These are phyloP conservation scores for Trametes gibbosa DNA, from an alignment of 768 basidiomycete genomes.

Conservation along the genomic window DNA sequence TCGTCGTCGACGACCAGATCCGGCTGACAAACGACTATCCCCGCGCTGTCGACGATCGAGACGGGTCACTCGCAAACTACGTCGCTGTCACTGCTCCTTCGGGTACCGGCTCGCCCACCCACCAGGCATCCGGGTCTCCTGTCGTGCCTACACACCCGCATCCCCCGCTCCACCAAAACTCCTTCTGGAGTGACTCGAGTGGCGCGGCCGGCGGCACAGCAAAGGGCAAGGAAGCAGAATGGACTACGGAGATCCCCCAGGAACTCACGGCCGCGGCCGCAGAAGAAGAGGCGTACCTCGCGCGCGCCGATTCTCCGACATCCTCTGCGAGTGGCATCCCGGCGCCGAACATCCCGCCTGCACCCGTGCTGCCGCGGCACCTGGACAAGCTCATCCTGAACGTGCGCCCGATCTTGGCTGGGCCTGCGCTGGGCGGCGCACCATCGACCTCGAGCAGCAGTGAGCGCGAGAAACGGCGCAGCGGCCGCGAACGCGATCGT, in stretches of 20 bases:
- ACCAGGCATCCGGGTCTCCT: conserved; percentile 31
- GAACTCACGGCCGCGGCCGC: conserved; percentile 77
- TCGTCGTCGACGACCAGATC: conserved; percentile 91
- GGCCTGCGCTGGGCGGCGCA: conserved; percentile 19
- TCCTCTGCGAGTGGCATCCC: conserved; percentile 40
- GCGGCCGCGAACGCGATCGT: conserved; percentile 13
- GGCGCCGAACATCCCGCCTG: conserved; percentile 80
- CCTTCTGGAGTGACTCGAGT: conserved; percentile 43
- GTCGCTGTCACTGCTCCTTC: conserved; percentile 58
- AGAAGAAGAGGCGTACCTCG: conserved; percentile 79
- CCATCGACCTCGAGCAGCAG: conserved; percentile 1
- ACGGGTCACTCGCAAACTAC: conserved; percentile 93
- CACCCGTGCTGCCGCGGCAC: conserved; percentile 85
- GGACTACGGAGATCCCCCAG: conserved; percentile 79
- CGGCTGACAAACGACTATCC: conserved; percentile 76
- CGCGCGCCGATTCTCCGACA: conserved; percentile 31
- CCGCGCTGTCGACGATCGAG: conserved; percentile 82
- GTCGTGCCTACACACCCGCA: conserved; percentile 17
- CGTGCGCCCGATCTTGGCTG: conserved; percentile 33
- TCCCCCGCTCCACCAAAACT: conserved; percentile 31
- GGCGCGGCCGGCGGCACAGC: conserved; percentile 8
- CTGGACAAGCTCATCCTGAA: conserved; percentile 95
- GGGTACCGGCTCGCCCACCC: conserved; percentile 31
- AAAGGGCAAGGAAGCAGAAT: conserved; percentile 38
- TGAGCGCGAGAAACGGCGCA: conserved; percentile 18